Percentiles rank a stretch among this genome's conserved stretches.
phyloP scores from a whole-genome alignment of 2,329 filamentous ascomycete species.

The Ophiostoma quercus region DNA sequence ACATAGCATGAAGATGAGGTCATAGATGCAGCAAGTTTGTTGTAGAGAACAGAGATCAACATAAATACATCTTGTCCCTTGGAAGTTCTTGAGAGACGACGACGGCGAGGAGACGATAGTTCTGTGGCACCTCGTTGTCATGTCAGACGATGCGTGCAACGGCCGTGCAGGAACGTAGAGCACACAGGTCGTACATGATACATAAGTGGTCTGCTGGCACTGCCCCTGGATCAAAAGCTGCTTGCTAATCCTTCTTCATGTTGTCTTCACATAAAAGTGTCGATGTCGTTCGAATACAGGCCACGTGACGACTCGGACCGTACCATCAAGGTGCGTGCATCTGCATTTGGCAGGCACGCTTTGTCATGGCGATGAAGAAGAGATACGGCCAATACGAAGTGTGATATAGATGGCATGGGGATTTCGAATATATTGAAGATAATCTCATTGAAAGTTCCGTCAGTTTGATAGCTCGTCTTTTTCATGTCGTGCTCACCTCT shows the following conservation, averaged over 20 bases:
- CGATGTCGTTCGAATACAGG: not conserved
- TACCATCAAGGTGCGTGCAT: conserved; percentile 1
- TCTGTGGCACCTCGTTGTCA: not conserved
- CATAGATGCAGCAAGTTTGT: not conserved
- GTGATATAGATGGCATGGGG: not conserved
- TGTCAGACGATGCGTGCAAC: not conserved
- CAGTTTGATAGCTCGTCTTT: not conserved
- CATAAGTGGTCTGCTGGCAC: not conserved
- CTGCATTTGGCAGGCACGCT: conserved; percentile 1
- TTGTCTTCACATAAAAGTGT: not conserved
- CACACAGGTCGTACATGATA: not conserved
- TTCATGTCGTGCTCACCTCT: not conserved
- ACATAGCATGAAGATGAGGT: not conserved
- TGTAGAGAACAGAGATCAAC: not conserved
- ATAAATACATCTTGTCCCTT: too few relatives aligned
- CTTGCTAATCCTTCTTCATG: not conserved
- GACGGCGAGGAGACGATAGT: not conserved
- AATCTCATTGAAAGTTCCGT: not conserved
- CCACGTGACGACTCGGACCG: not conserved
- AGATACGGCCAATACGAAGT: not conserved
- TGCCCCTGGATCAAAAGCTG: not conserved
- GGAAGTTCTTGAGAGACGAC: too few relatives aligned
- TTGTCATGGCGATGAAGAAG: not conserved
- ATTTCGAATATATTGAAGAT: not conserved
- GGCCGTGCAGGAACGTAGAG: not conserved